These are phyloP conservation scores for Byssothecium circinans DNA, from an alignment of 2,329 filamentous ascomycete species.

Conservation along the genomic window DNA sequence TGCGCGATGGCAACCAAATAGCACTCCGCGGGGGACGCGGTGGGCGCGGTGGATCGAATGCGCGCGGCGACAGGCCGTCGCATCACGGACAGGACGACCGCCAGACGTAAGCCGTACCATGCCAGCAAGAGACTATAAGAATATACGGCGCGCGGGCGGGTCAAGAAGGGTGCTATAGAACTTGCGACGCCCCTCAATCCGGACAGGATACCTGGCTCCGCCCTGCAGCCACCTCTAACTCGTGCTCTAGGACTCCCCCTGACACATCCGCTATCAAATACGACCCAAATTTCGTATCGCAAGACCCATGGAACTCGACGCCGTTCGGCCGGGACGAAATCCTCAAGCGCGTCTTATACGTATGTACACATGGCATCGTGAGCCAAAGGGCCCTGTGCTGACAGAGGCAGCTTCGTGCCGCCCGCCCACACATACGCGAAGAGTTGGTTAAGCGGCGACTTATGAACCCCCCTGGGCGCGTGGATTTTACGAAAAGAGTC, in stretches of 20 bases:
- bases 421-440: constrained; percentile 52
- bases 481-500: constrained; percentile 61
- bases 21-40: constrained; percentile 1
- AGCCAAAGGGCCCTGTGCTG: constrained; percentile 3
- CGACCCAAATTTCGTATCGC: constrained; percentile 2
- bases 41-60: constrained; percentile 6
- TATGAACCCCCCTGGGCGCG: constrained; percentile 60
- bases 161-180: background rate
- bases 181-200: too few relatives aligned
- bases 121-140: background rate
- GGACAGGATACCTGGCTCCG: too few relatives aligned
- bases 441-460: constrained; percentile 35
- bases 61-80: constrained; percentile 6
- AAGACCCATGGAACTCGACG: constrained; percentile 21
- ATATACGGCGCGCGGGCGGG: background rate
- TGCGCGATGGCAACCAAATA: constrained; percentile 5
- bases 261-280: background rate
- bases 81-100: constrained; percentile 1
- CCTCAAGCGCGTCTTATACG: constrained; percentile 24
- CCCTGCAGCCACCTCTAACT: background rate
- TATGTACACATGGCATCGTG: constrained; percentile 13
- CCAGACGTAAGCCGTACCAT: constrained; percentile 1
- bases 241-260: background rate
- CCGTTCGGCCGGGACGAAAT: constrained; percentile 29
- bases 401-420: constrained; percentile 21